These are phyloP conservation scores for Starmerella vaccinii DNA, from an alignment of 805 yeast species.

Conservation along the genomic window DNA sequence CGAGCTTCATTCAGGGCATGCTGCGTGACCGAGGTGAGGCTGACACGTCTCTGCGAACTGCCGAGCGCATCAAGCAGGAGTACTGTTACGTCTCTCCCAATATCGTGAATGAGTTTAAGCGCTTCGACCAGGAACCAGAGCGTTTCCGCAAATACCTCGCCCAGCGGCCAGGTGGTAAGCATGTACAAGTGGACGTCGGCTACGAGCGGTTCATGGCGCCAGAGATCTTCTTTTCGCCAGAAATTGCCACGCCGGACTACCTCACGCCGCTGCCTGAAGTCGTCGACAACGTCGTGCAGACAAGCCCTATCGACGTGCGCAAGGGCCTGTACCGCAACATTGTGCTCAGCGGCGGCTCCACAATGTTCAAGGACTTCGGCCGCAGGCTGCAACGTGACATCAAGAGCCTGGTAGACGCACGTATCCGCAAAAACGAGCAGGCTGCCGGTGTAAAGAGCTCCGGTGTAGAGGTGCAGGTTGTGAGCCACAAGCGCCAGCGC, in stretches of 20 bases:
- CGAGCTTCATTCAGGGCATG: constrained; percentile 82
- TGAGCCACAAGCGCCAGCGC: constrained; percentile 92
- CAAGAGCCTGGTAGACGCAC: constrained; percentile 73
- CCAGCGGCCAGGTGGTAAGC: constrained; percentile 59
- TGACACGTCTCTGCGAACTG: constrained; percentile 88
- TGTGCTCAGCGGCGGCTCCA: constrained; percentile 94
- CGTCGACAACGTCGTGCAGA: constrained; percentile 89
- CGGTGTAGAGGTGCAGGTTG: constrained; percentile 95
- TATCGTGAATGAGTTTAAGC: constrained; percentile 89
- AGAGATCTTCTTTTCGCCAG: constrained; percentile 97
- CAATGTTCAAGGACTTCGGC: constrained; percentile 97
- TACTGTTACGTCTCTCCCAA: constrained; percentile 97
- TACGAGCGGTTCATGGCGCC: constrained; percentile 97
- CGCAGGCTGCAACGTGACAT: constrained; percentile 94
- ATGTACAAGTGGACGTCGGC: constrained; percentile 78
- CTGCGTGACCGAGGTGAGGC: constrained; percentile 94
- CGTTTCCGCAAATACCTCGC: constrained; percentile 79
- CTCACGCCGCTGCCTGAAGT: constrained; percentile 92
- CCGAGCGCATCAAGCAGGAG: constrained; percentile 93
- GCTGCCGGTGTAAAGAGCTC: constrained; percentile 58
- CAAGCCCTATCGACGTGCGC: constrained; percentile 95
- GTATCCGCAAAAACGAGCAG: constrained; percentile 73
- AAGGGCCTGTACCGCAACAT: constrained; percentile 91
- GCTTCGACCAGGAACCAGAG: constrained; percentile 78
- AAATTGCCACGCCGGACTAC: constrained; percentile 89